Conservation (phyloP, 305 asterid species). For the Petunia hybrid region DNA sequence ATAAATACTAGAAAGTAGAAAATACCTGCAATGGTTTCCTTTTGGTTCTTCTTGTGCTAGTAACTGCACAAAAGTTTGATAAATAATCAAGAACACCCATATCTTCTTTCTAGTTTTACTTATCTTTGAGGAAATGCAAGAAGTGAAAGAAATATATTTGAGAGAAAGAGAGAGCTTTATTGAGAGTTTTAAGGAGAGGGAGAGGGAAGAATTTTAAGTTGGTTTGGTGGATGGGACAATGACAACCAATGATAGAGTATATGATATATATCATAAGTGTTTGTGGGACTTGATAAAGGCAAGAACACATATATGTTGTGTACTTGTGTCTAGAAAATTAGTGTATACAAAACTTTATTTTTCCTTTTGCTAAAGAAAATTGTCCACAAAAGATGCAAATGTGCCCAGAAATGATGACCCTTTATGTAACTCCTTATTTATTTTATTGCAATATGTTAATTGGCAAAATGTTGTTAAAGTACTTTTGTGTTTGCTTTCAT, state of each 20-base stretch:
- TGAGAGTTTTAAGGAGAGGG: conserved; percentile 12
- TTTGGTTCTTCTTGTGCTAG: conserved; percentile 64
- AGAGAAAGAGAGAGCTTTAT: conserved; percentile 13
- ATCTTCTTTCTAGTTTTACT: conserved; percentile 19
- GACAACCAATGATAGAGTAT: conserved; percentile 26
- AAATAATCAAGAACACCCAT: conserved; percentile 98
- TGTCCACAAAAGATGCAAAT: conserved; percentile 48
- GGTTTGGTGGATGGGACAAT: conserved; percentile 28
- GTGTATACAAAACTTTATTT: conserved; percentile 2
- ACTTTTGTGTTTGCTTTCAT: conserved; percentile 70
- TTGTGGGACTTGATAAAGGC: conserved; percentile 32
- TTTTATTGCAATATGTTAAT: conserved; percentile 44
- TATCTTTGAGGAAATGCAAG: conserved; percentile 35
- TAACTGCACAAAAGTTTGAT: conserved; percentile 78
- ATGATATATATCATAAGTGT: conserved; percentile 32
- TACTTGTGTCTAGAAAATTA: conserved; percentile 34
- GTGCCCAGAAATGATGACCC: conserved; percentile 68
- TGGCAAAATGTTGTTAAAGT: conserved; percentile 54
- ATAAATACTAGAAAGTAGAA: neutral
- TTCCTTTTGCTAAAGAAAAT: conserved; percentile 20
- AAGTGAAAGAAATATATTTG: conserved; percentile 2
- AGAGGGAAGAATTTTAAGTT: neutral
- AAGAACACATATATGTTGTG: neutral
- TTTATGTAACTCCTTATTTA: conserved; percentile 47
- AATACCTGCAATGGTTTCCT: conserved; percentile 87